Evolutionary conservation across 2,329 filamentous ascomycete genomes (phyloP).

Genomic region (Xylariales sp.): DNA sequence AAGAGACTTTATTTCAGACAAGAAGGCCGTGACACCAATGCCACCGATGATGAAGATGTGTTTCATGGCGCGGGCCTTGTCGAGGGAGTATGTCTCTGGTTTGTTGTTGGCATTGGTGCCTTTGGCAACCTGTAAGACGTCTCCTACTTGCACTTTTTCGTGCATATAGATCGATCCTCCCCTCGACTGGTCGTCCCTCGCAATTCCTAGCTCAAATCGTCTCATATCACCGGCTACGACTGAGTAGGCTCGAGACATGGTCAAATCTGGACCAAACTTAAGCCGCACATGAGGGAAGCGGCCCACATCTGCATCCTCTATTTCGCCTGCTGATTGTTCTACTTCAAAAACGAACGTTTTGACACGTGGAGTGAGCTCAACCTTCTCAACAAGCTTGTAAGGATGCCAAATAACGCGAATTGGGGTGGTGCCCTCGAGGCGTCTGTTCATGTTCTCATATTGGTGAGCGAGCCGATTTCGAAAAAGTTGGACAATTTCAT

Average conservation of each 20-base stretch:
- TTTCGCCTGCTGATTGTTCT: conserved; percentile 26
- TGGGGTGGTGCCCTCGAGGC: conserved; percentile 15
- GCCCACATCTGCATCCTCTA: conserved; percentile 25
- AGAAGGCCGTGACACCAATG: conserved; percentile 24
- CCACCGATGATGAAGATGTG: conserved; percentile 25
- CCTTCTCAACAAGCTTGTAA: conserved; percentile 45
- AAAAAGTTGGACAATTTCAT: conserved; percentile 42
- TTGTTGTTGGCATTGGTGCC: conserved; percentile 12
- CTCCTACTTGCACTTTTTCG: conserved; percentile 42
- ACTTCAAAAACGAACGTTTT: conserved; percentile 47
- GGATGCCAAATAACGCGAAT: conserved; percentile 34
- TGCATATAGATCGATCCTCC: conserved; percentile 59
- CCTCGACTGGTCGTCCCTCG: conserved; percentile 48
- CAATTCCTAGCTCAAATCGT: conserved; percentile 54
- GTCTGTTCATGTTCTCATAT: conserved; percentile 23
- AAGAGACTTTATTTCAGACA: conserved; percentile 18
- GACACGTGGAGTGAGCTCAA: conserved; percentile 42
- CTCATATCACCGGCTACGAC: conserved; percentile 47
- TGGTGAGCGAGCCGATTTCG: conserved; percentile 43
- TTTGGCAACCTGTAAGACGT: conserved; percentile 39
- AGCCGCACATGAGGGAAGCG: conserved; percentile 52
- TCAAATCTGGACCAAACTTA: conserved; percentile 50
- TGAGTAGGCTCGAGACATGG: conserved; percentile 51
- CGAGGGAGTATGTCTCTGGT: not conserved
- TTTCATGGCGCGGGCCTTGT: conserved; percentile 10